A percentile compares a stretch with the other conserved stretches of the same genome.
These are phyloP conservation scores for Pseudogymnoascus sp. DNA, from an alignment of 2,329 filamentous ascomycete genomes.

Conservation along the genomic window DNA sequence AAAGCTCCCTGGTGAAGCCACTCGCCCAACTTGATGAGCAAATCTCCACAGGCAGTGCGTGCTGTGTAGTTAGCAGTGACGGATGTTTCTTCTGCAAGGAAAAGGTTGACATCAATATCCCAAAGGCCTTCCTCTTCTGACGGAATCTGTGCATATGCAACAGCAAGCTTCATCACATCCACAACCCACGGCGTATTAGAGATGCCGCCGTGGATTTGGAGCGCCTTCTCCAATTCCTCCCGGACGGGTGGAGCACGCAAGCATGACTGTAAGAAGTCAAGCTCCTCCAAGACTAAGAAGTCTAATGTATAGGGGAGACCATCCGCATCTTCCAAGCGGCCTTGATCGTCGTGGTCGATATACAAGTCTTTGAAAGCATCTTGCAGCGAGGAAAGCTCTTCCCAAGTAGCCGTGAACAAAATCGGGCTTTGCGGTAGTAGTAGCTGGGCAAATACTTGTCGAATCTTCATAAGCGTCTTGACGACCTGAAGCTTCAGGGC, in stretches of 20 bases:
- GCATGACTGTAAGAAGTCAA: conserved; percentile 90
- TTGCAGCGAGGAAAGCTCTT: conserved; percentile 71
- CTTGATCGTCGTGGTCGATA: conserved; percentile 77
- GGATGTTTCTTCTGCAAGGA: conserved; percentile 88
- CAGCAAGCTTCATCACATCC: conserved; percentile 78
- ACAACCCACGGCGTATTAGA: conserved; percentile 71
- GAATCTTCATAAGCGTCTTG: conserved; percentile 86
- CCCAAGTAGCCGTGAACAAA: conserved; percentile 84
- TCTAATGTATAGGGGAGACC: conserved; percentile 91
- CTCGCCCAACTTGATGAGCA: conserved; percentile 87
- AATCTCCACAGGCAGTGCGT: conserved; percentile 82
- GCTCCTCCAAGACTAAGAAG: conserved; percentile 84
- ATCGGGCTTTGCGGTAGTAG: conserved; percentile 74
- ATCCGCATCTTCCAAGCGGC: conserved; percentile 82
- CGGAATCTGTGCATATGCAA: conserved; percentile 82
- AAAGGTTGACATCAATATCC: conserved; percentile 95
- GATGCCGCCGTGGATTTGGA: conserved; percentile 52
- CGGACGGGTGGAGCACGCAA: conserved; percentile 82
- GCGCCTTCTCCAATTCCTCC: conserved; percentile 76
- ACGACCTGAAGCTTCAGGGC: conserved; percentile 90
- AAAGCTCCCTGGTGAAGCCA: conserved; percentile 73
- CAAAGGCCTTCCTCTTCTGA: conserved; percentile 90
- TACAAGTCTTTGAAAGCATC: conserved; percentile 73
- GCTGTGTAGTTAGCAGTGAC: conserved; percentile 95
- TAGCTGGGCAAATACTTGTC: conserved; percentile 72